Base-by-base conservation (phyloP, 257 asterid genomes). In the Solanum pennellii region DNA sequence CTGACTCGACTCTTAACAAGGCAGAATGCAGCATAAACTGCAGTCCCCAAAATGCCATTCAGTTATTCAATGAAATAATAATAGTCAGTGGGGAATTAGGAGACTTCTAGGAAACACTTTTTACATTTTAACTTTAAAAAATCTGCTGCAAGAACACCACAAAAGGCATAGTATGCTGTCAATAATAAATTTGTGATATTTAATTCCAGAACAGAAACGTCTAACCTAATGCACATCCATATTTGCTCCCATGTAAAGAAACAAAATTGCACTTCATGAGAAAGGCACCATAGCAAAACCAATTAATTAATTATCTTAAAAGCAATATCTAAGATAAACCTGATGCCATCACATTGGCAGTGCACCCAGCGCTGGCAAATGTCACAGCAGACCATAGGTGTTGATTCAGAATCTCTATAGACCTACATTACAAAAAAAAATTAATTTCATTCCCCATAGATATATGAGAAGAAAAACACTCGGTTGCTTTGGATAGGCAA, bases 361-460 rank as follows among this genome's bases (percentile, higher is more conserved):
- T 97, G 99, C 92, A 97, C 99, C 99, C 99, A 97, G 82, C 94
- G 94, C 91, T 97, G 96, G 89, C 99, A 97, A 89, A 93, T 90
- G 90, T 97, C 99, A 86, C 99, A 97, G 93, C 99, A 97, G 49
- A 97, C 99, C 99, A 97, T 97, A 79, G 99, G 99, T 87, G 98
- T 95, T 82, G 99, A 92, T 92, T 97, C 99, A 87, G 99, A 97
- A 94, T 97, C 99, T 90, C 99, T 93, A 84, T 97, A 97, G 66
- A 97, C 99, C 99, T 97, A 91, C 91, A 88, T 85, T 85, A 87
- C 62, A 59, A 85, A 83, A 62, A 59, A 88, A 41, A 92, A 85
- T 85, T 87, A 88, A 89, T 56, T 45, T 31, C 62, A 84, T 86
- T 29, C 83, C 44, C 18, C 33, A 20, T n/a, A 18, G 45, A 42